Conservation (phyloP, 2,329 filamentous ascomycete genomes). For the Nemania abortiva region DNA sequence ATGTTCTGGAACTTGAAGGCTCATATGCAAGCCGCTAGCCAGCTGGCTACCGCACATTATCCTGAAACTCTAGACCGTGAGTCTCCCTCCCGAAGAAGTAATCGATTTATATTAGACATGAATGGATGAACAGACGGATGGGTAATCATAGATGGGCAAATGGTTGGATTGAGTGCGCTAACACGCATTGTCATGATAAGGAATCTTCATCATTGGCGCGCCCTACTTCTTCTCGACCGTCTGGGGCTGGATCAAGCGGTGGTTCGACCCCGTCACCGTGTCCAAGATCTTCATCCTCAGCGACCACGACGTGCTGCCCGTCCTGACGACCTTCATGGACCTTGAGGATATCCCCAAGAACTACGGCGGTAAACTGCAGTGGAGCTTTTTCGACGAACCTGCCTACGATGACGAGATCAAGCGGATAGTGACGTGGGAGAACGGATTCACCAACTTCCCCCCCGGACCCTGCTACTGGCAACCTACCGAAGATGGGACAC, state of each 20-base stretch:
- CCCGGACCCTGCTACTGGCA: slow-evolving; percentile 70
- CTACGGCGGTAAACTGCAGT: slow-evolving; percentile 90
- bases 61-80: slow-evolving; percentile 87
- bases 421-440: slow-evolving; percentile 62
- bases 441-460: slow-evolving; percentile 65
- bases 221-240: slow-evolving; percentile 92
- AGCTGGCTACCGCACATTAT: slow-evolving; percentile 91
- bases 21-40: slow-evolving; percentile 93
- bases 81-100: not conserved
- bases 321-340: slow-evolving; percentile 85
- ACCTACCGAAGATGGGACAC: slow-evolving; percentile 59
- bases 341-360: slow-evolving; percentile 85
- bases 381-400: slow-evolving; percentile 83
- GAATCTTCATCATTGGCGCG: slow-evolving; percentile 81
- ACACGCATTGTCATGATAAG: slow-evolving; percentile 40
- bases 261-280: slow-evolving; percentile 93
- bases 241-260: slow-evolving; percentile 94
- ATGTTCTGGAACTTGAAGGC: slow-evolving; percentile 96
- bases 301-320: slow-evolving; percentile 77
- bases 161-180: slow-evolving; percentile 1
- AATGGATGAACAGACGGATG: not conserved
- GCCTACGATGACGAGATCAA: slow-evolving; percentile 59
- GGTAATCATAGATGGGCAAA: not conserved
- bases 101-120: not conserved
- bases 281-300: slow-evolving; percentile 95